Evolutionary conservation across 2,329 filamentous ascomycete genomes (phyloP).

Genomic region (Apiospora pterosperma): DNA sequence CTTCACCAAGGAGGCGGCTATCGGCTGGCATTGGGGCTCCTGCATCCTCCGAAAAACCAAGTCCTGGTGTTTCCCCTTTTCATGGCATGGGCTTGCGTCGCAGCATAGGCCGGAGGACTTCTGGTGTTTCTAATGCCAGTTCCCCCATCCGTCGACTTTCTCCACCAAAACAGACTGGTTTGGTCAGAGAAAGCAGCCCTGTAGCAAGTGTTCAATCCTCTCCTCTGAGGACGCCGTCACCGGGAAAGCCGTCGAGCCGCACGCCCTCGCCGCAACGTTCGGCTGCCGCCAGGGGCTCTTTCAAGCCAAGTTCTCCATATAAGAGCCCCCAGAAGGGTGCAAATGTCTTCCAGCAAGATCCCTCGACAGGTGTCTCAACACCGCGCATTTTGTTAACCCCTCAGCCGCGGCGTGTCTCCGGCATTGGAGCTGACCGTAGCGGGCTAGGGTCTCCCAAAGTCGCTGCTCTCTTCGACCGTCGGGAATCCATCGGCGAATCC

Average conservation of each 20-base stretch:
- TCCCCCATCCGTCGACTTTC: not conserved
- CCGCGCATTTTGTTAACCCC: conserved; percentile 64
- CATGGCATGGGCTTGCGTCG: conserved; percentile 5
- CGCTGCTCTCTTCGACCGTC: conserved; percentile 66
- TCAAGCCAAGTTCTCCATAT: conserved; percentile 20
- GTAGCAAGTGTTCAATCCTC: conserved; percentile 14
- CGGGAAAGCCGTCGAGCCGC: conserved; percentile 19
- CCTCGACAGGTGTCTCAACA: conserved; percentile 52
- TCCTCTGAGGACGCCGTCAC: conserved; percentile 20
- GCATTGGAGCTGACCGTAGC: conserved; percentile 64
- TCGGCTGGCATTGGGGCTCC: conserved; percentile 29
- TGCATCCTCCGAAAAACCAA: conserved; percentile 46
- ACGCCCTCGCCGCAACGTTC: conserved; percentile 47
- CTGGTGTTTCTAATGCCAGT: not conserved
- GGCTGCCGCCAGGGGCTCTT: conserved; percentile 8
- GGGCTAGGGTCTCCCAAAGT: conserved; percentile 76
- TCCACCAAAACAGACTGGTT: not conserved
- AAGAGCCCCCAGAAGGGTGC: conserved; percentile 30
- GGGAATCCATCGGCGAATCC: conserved; percentile 67
- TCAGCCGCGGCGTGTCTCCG: conserved; percentile 57
- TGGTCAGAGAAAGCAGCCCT: not conserved
- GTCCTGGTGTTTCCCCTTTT: conserved; percentile 38
- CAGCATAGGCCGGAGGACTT: not conserved
- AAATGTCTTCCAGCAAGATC: conserved; percentile 27
- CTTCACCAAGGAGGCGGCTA: conserved; percentile 31